Evolutionary conservation across 2,329 filamentous ascomycete species (phyloP).

Genomic region (Huntiella omanensis): DNA sequence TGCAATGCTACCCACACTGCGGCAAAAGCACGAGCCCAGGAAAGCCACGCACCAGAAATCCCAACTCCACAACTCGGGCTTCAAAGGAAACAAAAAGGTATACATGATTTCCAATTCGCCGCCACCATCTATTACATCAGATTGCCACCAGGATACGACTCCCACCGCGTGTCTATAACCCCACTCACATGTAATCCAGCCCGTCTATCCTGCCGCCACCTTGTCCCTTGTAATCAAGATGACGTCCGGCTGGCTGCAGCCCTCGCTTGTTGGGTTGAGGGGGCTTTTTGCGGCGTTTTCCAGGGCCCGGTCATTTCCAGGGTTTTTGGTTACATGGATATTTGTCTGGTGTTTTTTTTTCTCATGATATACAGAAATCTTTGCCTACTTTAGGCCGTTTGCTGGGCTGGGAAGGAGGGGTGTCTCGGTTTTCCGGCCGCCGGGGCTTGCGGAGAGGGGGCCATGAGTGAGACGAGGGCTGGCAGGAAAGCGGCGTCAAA

Average conservation of each 20-base stretch:
- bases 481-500: no score
- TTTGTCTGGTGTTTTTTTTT: not conserved
- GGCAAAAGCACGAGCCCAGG: no score
- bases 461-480: no score
- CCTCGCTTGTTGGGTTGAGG: conserved; percentile 7
- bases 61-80: no score
- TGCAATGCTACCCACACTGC: no score
- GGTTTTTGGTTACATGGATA: not conserved
- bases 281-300: not conserved
- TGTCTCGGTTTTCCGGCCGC: no score
- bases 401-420: not conserved
- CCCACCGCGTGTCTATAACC: not conserved
- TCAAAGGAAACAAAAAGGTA: no score
- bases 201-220: not conserved
- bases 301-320: not conserved
- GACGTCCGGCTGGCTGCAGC: conserved; percentile 7
- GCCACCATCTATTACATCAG: not conserved
- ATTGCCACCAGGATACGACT: not conserved
- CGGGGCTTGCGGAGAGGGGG: no score
- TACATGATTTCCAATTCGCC: no score
- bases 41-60: no score
- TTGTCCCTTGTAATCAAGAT: conserved; percentile 1
- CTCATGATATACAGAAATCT: not conserved
- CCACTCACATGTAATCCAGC: not conserved
- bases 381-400: not conserved